These are phyloP conservation scores for Westerdykella sp. DNA, from an alignment of 2,329 filamentous ascomycete species.

Conservation along the genomic window DNA sequence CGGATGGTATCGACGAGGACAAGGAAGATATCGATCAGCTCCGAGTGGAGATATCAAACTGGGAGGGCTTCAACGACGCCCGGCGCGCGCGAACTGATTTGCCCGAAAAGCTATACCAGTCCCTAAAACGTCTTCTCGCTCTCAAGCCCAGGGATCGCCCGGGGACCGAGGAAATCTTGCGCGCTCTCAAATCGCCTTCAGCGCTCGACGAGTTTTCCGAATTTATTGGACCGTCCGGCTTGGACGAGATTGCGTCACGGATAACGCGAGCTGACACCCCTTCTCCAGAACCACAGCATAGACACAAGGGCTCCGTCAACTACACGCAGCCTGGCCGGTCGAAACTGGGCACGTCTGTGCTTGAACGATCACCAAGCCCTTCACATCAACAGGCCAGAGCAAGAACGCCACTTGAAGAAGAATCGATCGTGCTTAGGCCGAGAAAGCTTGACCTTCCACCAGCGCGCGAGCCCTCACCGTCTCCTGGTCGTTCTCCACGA, in stretches of 20 bases:
- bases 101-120: conserved; percentile 76
- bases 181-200: conserved; percentile 64
- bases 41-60: conserved; percentile 76
- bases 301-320: conserved; percentile 20
- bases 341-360: conserved; percentile 28
- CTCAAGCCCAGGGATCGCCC: conserved; percentile 71
- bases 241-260: conserved; percentile 34
- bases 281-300: conserved; percentile 25
- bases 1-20: conserved; percentile 82
- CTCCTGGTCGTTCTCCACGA: conserved; percentile 11
- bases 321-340: conserved; percentile 29
- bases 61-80: conserved; percentile 80
- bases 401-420: conserved; percentile 18
- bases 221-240: conserved; percentile 32
- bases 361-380: conserved; percentile 33
- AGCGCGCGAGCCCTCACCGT: conserved; percentile 3
- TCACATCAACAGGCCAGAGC: conserved; percentile 12
- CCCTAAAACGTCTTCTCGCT: conserved; percentile 74
- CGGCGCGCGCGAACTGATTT: conserved; percentile 70
- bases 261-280: conserved; percentile 43
- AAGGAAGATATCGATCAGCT: conserved; percentile 83
- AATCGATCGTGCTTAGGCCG: conserved; percentile 25
- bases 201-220: conserved; percentile 42
- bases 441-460: conserved; percentile 24
- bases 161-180: conserved; percentile 77